Base-by-base conservation (phyloP, 2,329 filamentous ascomycete genomes). In the Penicillium expansum region DNA sequence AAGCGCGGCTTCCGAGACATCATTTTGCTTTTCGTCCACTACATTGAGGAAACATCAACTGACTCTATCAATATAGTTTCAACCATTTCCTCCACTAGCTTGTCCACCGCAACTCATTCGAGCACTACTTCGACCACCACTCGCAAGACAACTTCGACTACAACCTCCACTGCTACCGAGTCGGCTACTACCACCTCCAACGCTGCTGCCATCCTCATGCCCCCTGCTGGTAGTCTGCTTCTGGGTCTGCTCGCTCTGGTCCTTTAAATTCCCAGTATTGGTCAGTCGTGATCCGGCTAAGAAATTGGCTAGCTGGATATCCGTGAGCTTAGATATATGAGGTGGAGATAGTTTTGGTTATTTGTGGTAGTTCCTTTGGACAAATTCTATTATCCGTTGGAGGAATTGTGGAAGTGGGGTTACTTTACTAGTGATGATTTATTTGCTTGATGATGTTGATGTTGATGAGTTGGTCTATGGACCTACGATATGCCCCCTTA, bases 151-250 rank as follows among this genome's bases (percentile, higher is more conserved):
- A 59, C 54, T 16, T 56, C 57, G 32, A 64, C 61, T 20, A 56
- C 43, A 20, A 61, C 58, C 16, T 61, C 67, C 8, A 66, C 63
- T 14, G 53, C 66, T 14, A 66, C 67, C 20, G 60, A 60, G 32
- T 61, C 65, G 27, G 57, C 63, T 0, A 58, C 60, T 32, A 58
- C 57, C 1, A 63, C 68, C 35, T 61, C 64, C 22, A 70, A 65
- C 44, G 69, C 66, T 32, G 67, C 69, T 38, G 64, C 64, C 11
- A 32, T 62, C 7, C 51, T 71, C n/a, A 52, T 64, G 33, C 62
- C 67, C 16, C 67, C 70, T n/a, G 64, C 63, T 8, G 69, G 70
- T n/a, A 63, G 68, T 29, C 54, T 71, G 30, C 56, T 71, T 47
- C 38, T 71, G 39, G 63, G 67, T 33, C 56, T 71, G 14, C 60